These are phyloP conservation scores for Moringa oleifera DNA, from an alignment of 345 rosid genomes.

Conservation along the genomic window DNA sequence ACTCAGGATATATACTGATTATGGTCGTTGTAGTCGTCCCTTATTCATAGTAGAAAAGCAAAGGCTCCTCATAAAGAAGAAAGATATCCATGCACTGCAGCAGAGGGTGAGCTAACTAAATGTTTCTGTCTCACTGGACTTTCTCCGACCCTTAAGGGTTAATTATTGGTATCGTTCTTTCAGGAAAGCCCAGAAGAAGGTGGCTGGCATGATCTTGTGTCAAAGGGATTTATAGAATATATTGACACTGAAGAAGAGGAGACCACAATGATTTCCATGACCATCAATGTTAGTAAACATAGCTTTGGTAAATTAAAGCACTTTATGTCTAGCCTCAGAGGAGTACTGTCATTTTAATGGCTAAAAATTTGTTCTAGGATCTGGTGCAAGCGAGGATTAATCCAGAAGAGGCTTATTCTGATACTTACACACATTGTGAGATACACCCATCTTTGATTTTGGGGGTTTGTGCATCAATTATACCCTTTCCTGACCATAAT, in stretches of 20 bases:
- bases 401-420: constrained; percentile 78
- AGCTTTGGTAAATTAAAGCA: not conserved
- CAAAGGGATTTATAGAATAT: constrained; percentile 85
- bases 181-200: constrained; percentile 85
- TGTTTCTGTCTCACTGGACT: not conserved
- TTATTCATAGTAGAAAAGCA: constrained; percentile 93
- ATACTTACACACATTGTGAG: constrained; percentile 94
- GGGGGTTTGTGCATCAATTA: constrained; percentile 97
- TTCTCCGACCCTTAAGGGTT: not conserved
- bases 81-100: constrained; percentile 78
- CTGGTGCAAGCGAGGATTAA: constrained; percentile 77
- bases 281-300: constrained; percentile 69
- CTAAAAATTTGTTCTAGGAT: constrained; percentile 47
- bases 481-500: constrained; percentile 99
- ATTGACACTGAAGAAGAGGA: constrained; percentile 98
- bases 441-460: constrained; percentile 95
- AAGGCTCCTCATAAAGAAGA: constrained; percentile 83
- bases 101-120: constrained; percentile 53
- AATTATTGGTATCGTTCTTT: constrained; percentile 13
- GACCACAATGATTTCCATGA: constrained; percentile 99
- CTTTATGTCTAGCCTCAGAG: not conserved
- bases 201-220: constrained; percentile 95
- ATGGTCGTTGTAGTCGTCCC: constrained; percentile 98
- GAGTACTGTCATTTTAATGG: constrained; percentile 6
- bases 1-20: constrained; percentile 88